Conservation (phyloP, 192 early-diverging fungal genomes). For the Linnemannia hyalina region DNA sequence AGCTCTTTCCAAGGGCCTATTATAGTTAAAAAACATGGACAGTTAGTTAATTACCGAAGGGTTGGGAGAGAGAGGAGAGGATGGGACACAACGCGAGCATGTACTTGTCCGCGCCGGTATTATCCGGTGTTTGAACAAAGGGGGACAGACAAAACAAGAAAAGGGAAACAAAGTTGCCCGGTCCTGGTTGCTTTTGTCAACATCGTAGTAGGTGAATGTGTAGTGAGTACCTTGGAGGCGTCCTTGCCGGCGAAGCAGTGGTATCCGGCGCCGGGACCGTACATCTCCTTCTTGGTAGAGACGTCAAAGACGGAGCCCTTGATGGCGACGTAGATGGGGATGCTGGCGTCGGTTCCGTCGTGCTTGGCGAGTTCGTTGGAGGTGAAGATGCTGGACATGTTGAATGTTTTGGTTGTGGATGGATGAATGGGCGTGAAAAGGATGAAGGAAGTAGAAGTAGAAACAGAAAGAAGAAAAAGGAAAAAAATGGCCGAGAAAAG, state of each 20-base stretch:
- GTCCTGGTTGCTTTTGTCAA: not conserved
- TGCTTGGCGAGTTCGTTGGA: constrained; percentile 70
- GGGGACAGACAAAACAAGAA: not conserved
- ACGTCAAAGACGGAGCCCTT: constrained; percentile 87
- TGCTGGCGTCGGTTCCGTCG: constrained; percentile 68
- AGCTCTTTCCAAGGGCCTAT: constrained; percentile 74
- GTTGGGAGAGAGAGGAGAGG: not conserved
- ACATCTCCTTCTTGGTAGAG: constrained; percentile 66
- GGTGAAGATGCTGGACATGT: constrained; percentile 61
- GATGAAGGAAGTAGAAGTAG: not conserved
- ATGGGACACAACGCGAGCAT: too few species aligned
- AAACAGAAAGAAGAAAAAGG: not conserved
- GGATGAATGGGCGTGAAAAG: not conserved
- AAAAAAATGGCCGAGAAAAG: not conserved
- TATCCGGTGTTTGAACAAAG: not conserved
- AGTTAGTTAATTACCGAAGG: not conserved
- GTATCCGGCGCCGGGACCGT: constrained; percentile 73
- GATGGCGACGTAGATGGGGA: constrained; percentile 84
- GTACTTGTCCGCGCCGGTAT: not conserved
- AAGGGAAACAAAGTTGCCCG: not conserved
- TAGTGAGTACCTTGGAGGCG: constrained; percentile 68
- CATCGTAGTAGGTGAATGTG: not conserved
- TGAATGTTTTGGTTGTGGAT: not conserved
- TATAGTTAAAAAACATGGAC: constrained; percentile 3
- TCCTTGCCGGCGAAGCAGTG: constrained; percentile 85